Percentiles rank a stretch among this genome's conserved stretches.
These are phyloP conservation scores for Blastocystis sp. DNA, from an alignment of 352 stramenopile genomes.

Conservation along the genomic window DNA sequence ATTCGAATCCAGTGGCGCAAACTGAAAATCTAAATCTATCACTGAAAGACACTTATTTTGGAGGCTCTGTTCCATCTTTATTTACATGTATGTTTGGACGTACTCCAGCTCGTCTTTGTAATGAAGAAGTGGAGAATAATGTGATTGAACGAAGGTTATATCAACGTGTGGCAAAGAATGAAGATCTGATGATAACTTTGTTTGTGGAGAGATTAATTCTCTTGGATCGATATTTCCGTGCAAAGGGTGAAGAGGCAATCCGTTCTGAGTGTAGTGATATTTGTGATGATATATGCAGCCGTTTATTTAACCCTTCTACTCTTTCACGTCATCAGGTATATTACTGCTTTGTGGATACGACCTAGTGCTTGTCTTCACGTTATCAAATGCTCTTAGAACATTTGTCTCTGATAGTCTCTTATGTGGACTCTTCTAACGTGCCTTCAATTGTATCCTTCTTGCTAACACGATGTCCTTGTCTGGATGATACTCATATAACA, in stretches of 20 bases:
- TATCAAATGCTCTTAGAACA: background rate
- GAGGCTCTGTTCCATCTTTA: background rate
- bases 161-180: background rate
- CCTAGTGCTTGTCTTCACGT: background rate
- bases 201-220: conserved; percentile 1
- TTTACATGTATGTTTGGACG: conserved; percentile 29
- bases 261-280: background rate
- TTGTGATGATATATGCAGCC: background rate
- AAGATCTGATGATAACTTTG: background rate
- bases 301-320: background rate
- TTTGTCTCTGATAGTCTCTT: background rate
- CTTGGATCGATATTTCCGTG: background rate
- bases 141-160: background rate
- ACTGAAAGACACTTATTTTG: conserved; percentile 35
- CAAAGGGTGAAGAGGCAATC: background rate
- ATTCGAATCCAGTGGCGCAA: background rate
- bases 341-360: background rate
- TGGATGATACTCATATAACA: background rate
- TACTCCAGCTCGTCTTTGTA: background rate
- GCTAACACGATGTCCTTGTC: background rate
- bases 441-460: background rate
- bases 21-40: background rate
- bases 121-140: background rate
- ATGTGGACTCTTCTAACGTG: background rate
- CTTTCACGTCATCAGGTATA: background rate